Evolutionary conservation across 306 rosid genomes (phyloP).

Genomic region (Vigna trinervia): DNA sequence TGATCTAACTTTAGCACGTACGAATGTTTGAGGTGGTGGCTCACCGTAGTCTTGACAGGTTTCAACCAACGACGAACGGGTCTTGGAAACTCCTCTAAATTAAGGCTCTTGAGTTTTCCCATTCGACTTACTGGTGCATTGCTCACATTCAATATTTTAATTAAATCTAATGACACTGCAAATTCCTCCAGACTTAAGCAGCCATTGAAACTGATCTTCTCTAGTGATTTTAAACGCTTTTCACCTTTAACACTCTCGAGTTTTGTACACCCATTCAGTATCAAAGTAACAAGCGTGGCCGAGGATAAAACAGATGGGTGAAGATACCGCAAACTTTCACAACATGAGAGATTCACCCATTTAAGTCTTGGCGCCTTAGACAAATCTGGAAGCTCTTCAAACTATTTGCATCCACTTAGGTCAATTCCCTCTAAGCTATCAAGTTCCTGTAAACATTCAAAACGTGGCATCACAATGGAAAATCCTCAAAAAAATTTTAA

Average conservation of each 20-base stretch:
- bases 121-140: background rate
- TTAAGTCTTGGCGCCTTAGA: conserved; percentile 31
- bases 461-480: background rate
- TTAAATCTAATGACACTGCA: background rate
- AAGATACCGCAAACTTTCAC: background rate
- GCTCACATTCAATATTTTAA: background rate
- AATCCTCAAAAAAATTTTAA: too few species aligned
- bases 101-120: too few species aligned
- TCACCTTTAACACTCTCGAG: background rate
- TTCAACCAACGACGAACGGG: too few species aligned
- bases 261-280: background rate
- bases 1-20: background rate
- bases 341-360: conserved; percentile 11
- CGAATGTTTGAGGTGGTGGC: too few species aligned
- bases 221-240: conserved; percentile 11
- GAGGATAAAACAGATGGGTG: conserved; percentile 17
- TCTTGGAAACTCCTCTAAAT: too few species aligned
- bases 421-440: conserved; percentile 21
- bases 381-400: conserved; percentile 38
- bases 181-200: conserved; percentile 27
- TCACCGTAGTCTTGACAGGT: too few species aligned
- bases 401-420: background rate
- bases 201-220: fast-evolving
- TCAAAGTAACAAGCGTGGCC: background rate
- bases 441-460: conserved; percentile 17